A percentile compares a stretch with the other conserved stretches of the same genome.
phyloP scores from a whole-genome alignment of 495 filamentous ascomycete species.

The Xylaria longipes region DNA sequence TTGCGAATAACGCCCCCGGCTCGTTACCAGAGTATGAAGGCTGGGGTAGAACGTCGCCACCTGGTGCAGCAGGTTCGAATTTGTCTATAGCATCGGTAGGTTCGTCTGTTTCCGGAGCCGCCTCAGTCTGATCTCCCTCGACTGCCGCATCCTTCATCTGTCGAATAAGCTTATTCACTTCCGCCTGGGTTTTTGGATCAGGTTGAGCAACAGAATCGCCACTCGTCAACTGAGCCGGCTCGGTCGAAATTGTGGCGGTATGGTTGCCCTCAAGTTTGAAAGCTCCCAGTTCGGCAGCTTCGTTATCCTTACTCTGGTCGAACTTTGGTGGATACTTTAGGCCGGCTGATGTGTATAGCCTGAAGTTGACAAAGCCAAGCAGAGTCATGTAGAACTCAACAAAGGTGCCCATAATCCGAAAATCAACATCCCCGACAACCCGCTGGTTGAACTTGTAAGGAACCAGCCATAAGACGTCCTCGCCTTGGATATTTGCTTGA shows the following conservation, averaged over 20 bases:
- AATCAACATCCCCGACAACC: conserved; percentile 91
- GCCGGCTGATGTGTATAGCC: conserved; percentile 88
- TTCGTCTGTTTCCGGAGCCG: conserved; percentile 58
- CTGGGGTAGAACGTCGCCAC: conserved; percentile 86
- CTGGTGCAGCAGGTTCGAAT: conserved; percentile 78
- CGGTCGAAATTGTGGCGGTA: conserved; percentile 55
- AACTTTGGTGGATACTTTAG: conserved; percentile 95
- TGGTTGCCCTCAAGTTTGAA: conserved; percentile 81
- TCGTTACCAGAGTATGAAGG: conserved; percentile 66
- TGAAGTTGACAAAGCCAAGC: conserved; percentile 92
- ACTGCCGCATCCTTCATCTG: conserved; percentile 55
- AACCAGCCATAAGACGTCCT: conserved; percentile 96
- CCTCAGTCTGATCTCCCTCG: conserved; percentile 52
- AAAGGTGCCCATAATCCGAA: conserved; percentile 98
- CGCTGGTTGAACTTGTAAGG: conserved; percentile 96
- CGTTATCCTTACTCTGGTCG: conserved; percentile 82
- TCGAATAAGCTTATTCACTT: conserved; percentile 60
- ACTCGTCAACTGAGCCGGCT: conserved; percentile 60
- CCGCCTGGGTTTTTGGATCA: conserved; percentile 60
- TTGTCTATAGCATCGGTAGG: conserved; percentile 77
- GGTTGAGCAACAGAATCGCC: conserved; percentile 52
- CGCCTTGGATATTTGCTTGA: conserved; percentile 97
- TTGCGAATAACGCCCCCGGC: conserved; percentile 75
- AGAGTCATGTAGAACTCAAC: conserved; percentile 98
- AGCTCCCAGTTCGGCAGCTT: conserved; percentile 88